These are phyloP conservation scores for Rutstroemia sydowiana DNA, from an alignment of 2,329 filamentous ascomycete genomes.

Conservation along the genomic window DNA sequence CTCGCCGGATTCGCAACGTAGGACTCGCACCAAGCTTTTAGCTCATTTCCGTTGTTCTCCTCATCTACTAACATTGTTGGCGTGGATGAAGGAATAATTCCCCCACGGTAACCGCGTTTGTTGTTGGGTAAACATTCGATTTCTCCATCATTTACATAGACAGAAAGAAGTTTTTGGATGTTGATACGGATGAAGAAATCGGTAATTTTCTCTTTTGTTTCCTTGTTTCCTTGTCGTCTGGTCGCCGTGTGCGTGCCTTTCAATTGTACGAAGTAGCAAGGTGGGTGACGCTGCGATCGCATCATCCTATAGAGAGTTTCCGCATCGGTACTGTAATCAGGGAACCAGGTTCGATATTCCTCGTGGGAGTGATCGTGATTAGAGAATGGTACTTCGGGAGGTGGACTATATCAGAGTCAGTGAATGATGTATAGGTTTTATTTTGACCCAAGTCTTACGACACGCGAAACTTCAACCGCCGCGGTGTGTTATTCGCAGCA, in stretches of 20 bases:
- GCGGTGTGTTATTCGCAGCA: not conserved
- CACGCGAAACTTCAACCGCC: too few species aligned
- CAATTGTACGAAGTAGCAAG: slow-evolving; percentile 24
- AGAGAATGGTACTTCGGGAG: slow-evolving; percentile 19
- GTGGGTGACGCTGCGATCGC: slow-evolving; percentile 20
- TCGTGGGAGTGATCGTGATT: slow-evolving; percentile 15
- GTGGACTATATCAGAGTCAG: slow-evolving; percentile 10
- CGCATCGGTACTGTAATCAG: slow-evolving; percentile 20
- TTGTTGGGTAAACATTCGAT: slow-evolving; percentile 47
- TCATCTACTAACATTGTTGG: slow-evolving; percentile 33
- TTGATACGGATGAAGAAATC: slow-evolving; percentile 57
- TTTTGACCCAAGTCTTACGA: too few species aligned
- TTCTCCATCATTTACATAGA: slow-evolving; percentile 36
- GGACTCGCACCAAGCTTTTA: slow-evolving; percentile 52
- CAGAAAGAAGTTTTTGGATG: slow-evolving; percentile 49
- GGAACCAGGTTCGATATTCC: slow-evolving; percentile 23
- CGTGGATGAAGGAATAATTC: slow-evolving; percentile 45
- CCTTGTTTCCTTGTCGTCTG: slow-evolving; percentile 31
- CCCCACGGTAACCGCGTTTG: slow-evolving; percentile 57
- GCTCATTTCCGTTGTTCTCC: slow-evolving; percentile 8
- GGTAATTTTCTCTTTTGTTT: slow-evolving; percentile 41
- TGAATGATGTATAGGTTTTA: not conserved
- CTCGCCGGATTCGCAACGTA: slow-evolving; percentile 52
- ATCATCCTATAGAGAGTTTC: slow-evolving; percentile 21
- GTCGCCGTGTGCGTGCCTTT: slow-evolving; percentile 29